Percentiles rank a stretch among this genome's conserved stretches.
Evolutionary conservation across 1,284 basidiomycete species (phyloP).

Genomic region (Athelia sp.): DNA sequence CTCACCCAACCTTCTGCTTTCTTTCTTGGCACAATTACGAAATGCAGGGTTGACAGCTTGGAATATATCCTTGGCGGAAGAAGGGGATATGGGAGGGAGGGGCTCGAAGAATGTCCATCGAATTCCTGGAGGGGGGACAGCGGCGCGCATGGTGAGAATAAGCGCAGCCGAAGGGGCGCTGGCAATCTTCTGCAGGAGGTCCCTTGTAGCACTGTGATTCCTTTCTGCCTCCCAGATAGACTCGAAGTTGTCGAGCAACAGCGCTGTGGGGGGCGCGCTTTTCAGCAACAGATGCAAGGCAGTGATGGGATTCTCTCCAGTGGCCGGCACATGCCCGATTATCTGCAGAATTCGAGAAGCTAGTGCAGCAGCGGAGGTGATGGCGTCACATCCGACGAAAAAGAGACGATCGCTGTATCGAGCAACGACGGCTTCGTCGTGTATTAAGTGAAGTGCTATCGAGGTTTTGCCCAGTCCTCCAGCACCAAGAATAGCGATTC

Average conservation of each 20-base stretch:
- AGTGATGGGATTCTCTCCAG: not conserved
- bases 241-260: not conserved
- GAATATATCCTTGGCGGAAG: not conserved
- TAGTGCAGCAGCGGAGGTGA: not conserved
- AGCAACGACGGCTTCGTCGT: no score
- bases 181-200: not conserved
- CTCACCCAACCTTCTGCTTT: not conserved
- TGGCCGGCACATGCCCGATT: not conserved
- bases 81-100: not conserved
- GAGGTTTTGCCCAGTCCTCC: no score
- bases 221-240: not conserved
- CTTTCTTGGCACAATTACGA: not conserved
- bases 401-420: no score
- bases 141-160: not conserved
- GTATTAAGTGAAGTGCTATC: no score
- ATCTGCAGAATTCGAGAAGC: not conserved
- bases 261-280: not conserved
- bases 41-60: not conserved
- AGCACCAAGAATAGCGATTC: no score
- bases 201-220: not conserved
- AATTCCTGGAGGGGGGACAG: not conserved
- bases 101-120: not conserved
- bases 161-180: not conserved
- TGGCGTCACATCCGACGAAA: not conserved
- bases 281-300: not conserved